Evolutionary conservation across 2,329 filamentous ascomycete species (phyloP).

Genomic region (Neofusicoccum sp.): DNA sequence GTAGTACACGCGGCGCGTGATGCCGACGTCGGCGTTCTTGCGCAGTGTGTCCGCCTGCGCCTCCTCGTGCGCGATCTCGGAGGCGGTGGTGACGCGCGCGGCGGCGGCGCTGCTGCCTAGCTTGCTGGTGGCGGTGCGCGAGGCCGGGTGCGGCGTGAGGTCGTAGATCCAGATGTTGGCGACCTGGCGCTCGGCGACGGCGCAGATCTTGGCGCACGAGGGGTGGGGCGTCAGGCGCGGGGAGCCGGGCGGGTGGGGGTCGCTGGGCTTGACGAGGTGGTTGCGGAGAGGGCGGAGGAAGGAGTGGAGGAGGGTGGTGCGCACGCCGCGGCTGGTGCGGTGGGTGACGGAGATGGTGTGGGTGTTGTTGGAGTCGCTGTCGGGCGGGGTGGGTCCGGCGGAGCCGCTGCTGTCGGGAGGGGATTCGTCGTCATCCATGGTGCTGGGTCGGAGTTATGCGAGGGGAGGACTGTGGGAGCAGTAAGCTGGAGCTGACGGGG

Average conservation of each 20-base stretch:
- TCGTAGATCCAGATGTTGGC: conserved; percentile 50
- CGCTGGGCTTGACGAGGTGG: conserved; percentile 34
- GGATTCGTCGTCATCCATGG: not conserved
- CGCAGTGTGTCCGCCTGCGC: not conserved
- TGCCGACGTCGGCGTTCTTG: conserved; percentile 2
- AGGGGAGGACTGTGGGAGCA: not conserved
- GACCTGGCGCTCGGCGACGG: conserved; percentile 41
- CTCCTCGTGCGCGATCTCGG: conserved; percentile 9
- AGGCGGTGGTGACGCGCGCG: not conserved
- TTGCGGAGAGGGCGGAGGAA: conserved; percentile 39
- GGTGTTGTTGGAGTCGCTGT: not conserved
- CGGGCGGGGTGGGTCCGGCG: not conserved
- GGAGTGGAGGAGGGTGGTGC: conserved; percentile 40
- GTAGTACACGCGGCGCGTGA: conserved; percentile 48
- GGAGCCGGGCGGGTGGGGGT: conserved; percentile 38
- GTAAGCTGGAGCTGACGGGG: not conserved
- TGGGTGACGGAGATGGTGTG: conserved; percentile 26
- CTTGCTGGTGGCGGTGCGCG: conserved; percentile 6
- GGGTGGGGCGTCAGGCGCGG: conserved; percentile 38
- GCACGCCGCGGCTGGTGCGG: conserved; percentile 38
- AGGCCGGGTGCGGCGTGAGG: conserved; percentile 28
- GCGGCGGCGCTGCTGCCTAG: conserved; percentile 14
- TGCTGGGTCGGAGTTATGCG: not conserved
- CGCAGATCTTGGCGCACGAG: conserved; percentile 33
- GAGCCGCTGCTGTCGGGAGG: not conserved